Conservation (phyloP, 2,329 filamentous ascomycete genomes). For the Aureobasidium sp. region DNA sequence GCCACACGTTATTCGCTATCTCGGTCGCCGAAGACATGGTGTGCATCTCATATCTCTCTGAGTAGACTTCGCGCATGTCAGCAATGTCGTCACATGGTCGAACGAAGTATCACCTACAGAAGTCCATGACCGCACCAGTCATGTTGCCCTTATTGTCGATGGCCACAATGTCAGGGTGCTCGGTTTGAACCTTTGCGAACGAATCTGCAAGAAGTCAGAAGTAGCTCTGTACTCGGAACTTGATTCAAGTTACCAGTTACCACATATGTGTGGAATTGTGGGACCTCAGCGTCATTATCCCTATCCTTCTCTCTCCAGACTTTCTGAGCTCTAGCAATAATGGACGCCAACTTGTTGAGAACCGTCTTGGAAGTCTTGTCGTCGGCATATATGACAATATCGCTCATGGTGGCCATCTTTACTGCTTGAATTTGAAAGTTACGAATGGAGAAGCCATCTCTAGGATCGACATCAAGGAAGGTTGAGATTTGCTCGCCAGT, state of each 20-base stretch:
- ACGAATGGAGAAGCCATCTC: conserved; percentile 85
- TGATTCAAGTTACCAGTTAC: conserved; percentile 44
- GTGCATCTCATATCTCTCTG: conserved; percentile 88
- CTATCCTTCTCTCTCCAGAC: conserved; percentile 60
- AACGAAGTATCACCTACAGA: conserved; percentile 47
- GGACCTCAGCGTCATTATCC: conserved; percentile 25
- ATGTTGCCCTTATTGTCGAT: conserved; percentile 63
- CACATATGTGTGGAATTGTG: conserved; percentile 76
- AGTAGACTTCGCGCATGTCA: conserved; percentile 46
- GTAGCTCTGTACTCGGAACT: conserved; percentile 27
- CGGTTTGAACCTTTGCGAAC: conserved; percentile 65
- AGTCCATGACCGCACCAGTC: conserved; percentile 76
- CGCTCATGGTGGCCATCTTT: conserved; percentile 80
- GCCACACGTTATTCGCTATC: conserved; percentile 82
- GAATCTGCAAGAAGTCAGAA: conserved; percentile 36
- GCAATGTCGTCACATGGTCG: background rate
- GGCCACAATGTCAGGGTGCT: conserved; percentile 64
- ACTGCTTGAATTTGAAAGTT: conserved; percentile 96
- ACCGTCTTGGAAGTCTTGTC: conserved; percentile 55
- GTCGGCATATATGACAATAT: conserved; percentile 87
- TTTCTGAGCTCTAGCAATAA: conserved; percentile 67
- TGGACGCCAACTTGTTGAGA: conserved; percentile 56
- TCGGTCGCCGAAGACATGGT: conserved; percentile 84
- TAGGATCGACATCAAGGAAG: conserved; percentile 79
- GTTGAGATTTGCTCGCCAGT: conserved; percentile 43